Base-by-base conservation (phyloP, 1,139 yeast genomes). In the Candida sanyaensis region DNA sequence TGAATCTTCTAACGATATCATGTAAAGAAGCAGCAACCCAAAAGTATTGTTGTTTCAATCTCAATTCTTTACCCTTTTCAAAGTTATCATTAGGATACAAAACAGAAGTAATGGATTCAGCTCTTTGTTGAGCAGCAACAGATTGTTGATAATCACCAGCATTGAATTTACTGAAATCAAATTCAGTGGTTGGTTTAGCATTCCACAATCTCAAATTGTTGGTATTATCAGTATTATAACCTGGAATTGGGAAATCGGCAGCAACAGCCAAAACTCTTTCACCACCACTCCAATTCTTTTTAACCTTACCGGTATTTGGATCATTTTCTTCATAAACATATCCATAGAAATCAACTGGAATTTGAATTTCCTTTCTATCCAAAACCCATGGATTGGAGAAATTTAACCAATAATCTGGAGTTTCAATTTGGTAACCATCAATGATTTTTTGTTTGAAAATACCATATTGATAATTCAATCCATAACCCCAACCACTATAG, bases 401-500 rank as follows among this genome's bases (percentile, higher is more conserved):
- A 56, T 85, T 85, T 58, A 92, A 78, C 97, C 97, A 92, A 68
- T 91, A 88, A 66, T 92, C 97, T 4, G 97, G 97, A 41, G 88
- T 79, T 68, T 92, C 97, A 41, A 91, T 95, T 70, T 92, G 97
- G 68, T 88, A 88, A 12, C 97, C 97, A 62, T 92, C 90, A 55
- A 90, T 79, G 62, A 92, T 90, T 65, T 85, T 84, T 70, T 92
- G 98, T 58, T 90, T 82, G 70, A 92, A 92, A 58, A 92, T 92
- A 66, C 97, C 97, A 64, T 91, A 91, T 68, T 90, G 92, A 70
- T 91, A 91, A 64, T 96, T 85, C 58, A 91, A 75, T 51, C 97
- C 97, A 66, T 92, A 92, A 53, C 97, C 98, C 97, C 97, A 91
- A 45, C 96, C 96, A 30, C 96, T 91, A 66, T 88, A 89, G 65